These are phyloP conservation scores for Ogataea kodamae DNA, from an alignment of 805 yeast genomes.

Conservation along the genomic window DNA sequence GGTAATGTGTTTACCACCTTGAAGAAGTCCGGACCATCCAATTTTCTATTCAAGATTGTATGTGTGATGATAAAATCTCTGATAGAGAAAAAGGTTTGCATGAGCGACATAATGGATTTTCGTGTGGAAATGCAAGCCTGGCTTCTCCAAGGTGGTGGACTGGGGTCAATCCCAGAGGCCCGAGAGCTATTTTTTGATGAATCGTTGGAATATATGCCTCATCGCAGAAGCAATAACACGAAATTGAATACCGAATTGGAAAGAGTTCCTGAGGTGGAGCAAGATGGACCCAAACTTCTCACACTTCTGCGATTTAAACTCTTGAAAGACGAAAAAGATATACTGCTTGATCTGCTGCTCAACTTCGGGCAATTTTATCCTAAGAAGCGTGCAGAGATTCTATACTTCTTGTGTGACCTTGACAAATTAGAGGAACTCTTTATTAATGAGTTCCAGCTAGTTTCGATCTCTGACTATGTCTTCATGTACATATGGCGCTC, in stretches of 20 bases:
- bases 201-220: not conserved
- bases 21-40: constrained; percentile 26
- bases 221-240: not conserved
- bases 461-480: constrained; percentile 21
- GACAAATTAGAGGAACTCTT: constrained; percentile 20
- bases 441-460: constrained; percentile 7
- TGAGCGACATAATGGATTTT: constrained; percentile 48
- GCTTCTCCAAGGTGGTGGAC: constrained; percentile 62
- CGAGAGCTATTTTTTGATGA: constrained; percentile 43
- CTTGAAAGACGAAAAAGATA: constrained; percentile 2
- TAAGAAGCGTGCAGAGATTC: constrained; percentile 18
- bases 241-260: constrained; percentile 1
- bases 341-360: constrained; percentile 3
- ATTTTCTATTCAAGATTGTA: constrained; percentile 44
- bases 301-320: constrained; percentile 4
- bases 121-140: constrained; percentile 57
- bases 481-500: constrained; percentile 17
- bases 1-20: constrained; percentile 48
- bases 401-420: constrained; percentile 22
- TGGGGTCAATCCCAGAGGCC: constrained; percentile 52
- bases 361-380: constrained; percentile 6
- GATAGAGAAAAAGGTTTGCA: constrained; percentile 39
- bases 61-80: constrained; percentile 62
- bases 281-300: constrained; percentile 4
- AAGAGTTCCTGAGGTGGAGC: constrained; percentile 7